These are phyloP conservation scores for Amanita pseudoporphyria DNA, from an alignment of 768 basidiomycete genomes.

Conservation along the genomic window DNA sequence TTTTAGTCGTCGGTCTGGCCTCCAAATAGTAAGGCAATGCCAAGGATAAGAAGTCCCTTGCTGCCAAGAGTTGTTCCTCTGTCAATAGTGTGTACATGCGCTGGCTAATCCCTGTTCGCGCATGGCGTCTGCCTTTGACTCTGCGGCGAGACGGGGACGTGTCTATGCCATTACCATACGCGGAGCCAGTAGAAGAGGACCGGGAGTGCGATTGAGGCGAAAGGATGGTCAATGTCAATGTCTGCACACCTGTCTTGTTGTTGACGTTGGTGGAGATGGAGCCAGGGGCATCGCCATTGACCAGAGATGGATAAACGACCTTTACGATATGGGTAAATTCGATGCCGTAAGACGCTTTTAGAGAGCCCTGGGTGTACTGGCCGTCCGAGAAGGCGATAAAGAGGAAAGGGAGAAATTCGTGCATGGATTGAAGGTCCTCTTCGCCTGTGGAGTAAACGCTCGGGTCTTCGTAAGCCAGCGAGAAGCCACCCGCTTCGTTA, in stretches of 20 bases:
- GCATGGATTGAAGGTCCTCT: slow-evolving; percentile 10
- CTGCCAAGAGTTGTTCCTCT: slow-evolving; percentile 25
- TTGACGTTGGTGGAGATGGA: slow-evolving; percentile 9
- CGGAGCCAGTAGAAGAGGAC: not conserved
- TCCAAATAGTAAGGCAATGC: slow-evolving; percentile 25
- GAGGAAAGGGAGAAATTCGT: slow-evolving; percentile 16
- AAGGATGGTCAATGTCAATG: slow-evolving; percentile 8
- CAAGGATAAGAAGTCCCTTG: slow-evolving; percentile 33
- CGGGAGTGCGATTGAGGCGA: slow-evolving; percentile 5
- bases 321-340: slow-evolving; percentile 19
- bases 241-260: slow-evolving; percentile 10
- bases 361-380: slow-evolving; percentile 9
- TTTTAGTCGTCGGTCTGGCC: slow-evolving; percentile 10
- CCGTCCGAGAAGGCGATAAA: slow-evolving; percentile 14
- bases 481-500: not conserved
- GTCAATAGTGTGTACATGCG: slow-evolving; percentile 16
- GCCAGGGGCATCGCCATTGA: slow-evolving; percentile 3
- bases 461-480: slow-evolving; percentile 1
- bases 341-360: slow-evolving; percentile 11
- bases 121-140: not conserved
- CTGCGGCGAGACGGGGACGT: not conserved
- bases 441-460: slow-evolving; percentile 10
- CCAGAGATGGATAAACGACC: slow-evolving; percentile 10
- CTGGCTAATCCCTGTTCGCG: not conserved
- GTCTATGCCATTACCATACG: not conserved